Conservation (phyloP, 2,329 filamentous ascomycete species). For the Sporothrix brunneoviolacea region DNA sequence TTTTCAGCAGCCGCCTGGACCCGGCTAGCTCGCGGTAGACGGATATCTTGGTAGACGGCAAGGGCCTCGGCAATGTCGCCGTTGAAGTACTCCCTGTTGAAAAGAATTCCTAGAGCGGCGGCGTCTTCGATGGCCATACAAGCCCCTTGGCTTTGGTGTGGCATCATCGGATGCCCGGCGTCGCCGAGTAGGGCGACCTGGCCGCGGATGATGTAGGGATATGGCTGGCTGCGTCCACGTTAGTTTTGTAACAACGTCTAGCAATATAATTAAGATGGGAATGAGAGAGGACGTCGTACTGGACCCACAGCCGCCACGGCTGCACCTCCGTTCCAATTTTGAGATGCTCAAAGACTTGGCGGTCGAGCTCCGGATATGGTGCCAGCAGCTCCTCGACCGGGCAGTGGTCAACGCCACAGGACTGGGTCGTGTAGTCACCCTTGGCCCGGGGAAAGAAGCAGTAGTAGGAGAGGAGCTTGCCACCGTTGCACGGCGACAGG, state of each 20-base stretch:
- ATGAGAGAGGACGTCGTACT: too few relatives aligned
- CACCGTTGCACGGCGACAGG: slow-evolving; percentile 60
- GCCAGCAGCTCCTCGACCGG: slow-evolving; percentile 50
- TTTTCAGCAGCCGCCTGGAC: slow-evolving; percentile 52
- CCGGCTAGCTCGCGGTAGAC: slow-evolving; percentile 47
- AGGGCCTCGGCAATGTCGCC: slow-evolving; percentile 44
- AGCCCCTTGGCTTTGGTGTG: slow-evolving; percentile 59
- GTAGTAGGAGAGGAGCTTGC: slow-evolving; percentile 50
- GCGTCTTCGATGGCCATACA: slow-evolving; percentile 65
- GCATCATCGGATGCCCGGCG: slow-evolving; percentile 51
- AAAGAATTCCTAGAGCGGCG: slow-evolving; percentile 55
- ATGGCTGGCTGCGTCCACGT: slow-evolving; percentile 45
- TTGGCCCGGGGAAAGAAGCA: slow-evolving; percentile 59
- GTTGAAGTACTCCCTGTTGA: slow-evolving; percentile 40
- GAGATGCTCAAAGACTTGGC: slow-evolving; percentile 51
- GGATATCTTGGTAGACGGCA: slow-evolving; percentile 43
- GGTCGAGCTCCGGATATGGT: slow-evolving; percentile 54
- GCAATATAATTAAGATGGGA: too few relatives aligned
- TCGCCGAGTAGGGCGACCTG: slow-evolving; percentile 56
- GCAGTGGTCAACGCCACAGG: slow-evolving; percentile 31
- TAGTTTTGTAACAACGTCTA: too few relatives aligned
- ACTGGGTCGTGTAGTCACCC: slow-evolving; percentile 55
- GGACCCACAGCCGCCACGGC: slow-evolving; percentile 53
- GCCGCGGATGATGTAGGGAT: slow-evolving; percentile 44
- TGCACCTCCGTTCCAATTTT: slow-evolving; percentile 55